Base-by-base conservation (phyloP, 83 land plant species). In the Diphasiastrum complanatum region DNA sequence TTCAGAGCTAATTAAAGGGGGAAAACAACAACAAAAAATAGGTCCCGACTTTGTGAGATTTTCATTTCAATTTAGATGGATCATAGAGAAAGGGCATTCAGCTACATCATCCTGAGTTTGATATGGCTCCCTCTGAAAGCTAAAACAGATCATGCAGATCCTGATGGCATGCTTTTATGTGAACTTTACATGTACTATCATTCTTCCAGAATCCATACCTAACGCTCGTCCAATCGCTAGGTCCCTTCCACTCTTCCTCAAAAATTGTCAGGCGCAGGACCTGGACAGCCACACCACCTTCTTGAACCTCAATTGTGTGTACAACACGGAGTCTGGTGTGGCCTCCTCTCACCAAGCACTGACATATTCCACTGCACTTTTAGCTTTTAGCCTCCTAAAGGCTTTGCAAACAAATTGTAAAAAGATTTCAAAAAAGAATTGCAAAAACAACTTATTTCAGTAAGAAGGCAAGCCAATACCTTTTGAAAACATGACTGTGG, bases 321-420 rank as follows among this genome's bases (percentile, higher is more conserved):
- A 89, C 81, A 14, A 95, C 63, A 1, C 96, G 89, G 59, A 95
- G 77, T 57, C 99, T 83, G 60, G 68, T 82, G 61, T 95, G 99
- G 66, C 89, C 87, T 19, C 96, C 99, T 80, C 79, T 81, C 30
- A 95, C 96, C 62, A 95, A 70, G 61, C 99, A 95, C 99, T 95
- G 65, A 28, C 45, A 60, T 25, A 51, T 18, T 4, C 45, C 1
- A 12, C 40, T 8, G 22, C 47, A 60, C 47, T 25, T 40, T 28
- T 35, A 29, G 34, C 66, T 51, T 24, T 33, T 37, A 47, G 37
- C 41, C 66, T 20, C 26, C 12, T 14, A 41, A 18, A 41, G 0
- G 45, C n/a, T 14, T 41, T 18, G n/a, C 0, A 14, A 0, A 14
- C 12, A 41, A 18, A 18, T 41, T 41, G 45, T 41, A 18, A 14